These are phyloP conservation scores for Moricandia arvensis DNA, from an alignment of 345 rosid species.

Conservation along the genomic window DNA sequence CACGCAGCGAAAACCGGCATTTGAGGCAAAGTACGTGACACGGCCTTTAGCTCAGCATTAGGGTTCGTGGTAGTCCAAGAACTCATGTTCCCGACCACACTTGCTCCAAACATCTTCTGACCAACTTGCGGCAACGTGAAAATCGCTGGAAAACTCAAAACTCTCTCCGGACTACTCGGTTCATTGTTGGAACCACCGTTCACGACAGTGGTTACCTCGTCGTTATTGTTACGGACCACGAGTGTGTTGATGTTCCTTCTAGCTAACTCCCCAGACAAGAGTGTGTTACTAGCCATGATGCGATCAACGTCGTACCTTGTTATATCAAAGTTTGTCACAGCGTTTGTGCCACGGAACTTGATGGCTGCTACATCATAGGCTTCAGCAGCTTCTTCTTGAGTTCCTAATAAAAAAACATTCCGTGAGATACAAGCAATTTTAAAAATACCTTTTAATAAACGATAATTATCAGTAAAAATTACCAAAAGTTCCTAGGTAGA, in stretches of 20 bases:
- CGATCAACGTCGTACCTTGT: conserved; percentile 76
- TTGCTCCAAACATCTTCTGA: conserved; percentile 45
- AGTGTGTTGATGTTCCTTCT: conserved; percentile 50
- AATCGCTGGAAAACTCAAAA: conserved; percentile 42
- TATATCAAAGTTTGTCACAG: conserved; percentile 90
- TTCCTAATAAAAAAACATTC: conserved; percentile 46
- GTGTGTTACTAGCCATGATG: conserved; percentile 79
- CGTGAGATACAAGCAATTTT: neutral
- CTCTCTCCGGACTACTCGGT: conserved; percentile 54
- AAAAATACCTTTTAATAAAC: neutral
- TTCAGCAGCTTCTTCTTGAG: conserved; percentile 98
- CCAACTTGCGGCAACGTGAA: conserved; percentile 53
- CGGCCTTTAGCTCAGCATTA: conserved; percentile 52
- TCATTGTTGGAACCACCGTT: conserved; percentile 50
- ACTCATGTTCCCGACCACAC: conserved; percentile 39
- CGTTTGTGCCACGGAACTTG: conserved; percentile 85
- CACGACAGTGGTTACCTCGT: conserved; percentile 49
- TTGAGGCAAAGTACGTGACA: conserved; percentile 53
- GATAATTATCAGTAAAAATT: conserved; percentile 18
- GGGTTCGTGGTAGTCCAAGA: conserved; percentile 57
- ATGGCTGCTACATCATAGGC: conserved; percentile 95
- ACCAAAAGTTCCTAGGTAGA: conserved; percentile 96
- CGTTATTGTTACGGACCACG: conserved; percentile 29
- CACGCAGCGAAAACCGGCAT: conserved; percentile 81
- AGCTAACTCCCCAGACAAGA: conserved; percentile 77